Evolutionary conservation across 352 stramenopile species (phyloP).

Genomic region (Phytopythium mirpurense): DNA sequence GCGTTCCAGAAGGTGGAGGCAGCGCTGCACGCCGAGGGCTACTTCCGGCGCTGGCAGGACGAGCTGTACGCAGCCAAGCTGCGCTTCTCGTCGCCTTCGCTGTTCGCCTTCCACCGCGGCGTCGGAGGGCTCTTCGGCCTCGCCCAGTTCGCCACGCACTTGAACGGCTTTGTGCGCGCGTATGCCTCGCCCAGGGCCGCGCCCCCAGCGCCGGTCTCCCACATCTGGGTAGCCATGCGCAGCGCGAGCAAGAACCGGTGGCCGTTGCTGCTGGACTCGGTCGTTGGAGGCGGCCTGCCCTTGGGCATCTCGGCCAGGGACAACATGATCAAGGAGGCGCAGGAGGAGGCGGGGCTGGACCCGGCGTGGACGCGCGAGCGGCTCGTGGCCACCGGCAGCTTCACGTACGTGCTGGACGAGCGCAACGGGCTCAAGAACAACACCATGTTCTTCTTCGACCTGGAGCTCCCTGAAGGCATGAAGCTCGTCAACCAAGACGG

Average conservation of each 20-base stretch:
- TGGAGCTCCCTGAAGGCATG: constrained; percentile 38
- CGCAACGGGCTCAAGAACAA: constrained; percentile 54
- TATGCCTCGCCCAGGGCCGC: no score
- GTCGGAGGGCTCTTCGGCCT: constrained; percentile 59
- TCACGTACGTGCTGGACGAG: constrained; percentile 54
- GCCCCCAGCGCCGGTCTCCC: constrained; percentile 11
- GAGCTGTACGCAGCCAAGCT: constrained; percentile 58
- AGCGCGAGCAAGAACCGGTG: constrained; percentile 44
- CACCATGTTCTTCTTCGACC: constrained; percentile 67
- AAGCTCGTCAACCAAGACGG: constrained; percentile 41
- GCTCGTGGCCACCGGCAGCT: constrained; percentile 38
- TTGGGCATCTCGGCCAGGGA: constrained; percentile 36
- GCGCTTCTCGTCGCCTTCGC: constrained; percentile 30
- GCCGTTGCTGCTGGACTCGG: constrained; percentile 48
- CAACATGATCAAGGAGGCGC: constrained; percentile 72
- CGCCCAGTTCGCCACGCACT: constrained; percentile 58
- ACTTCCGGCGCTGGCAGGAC: constrained; percentile 51
- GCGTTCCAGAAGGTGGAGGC: constrained; percentile 41
- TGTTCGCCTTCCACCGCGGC: constrained; percentile 66
- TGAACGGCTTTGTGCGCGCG: constrained; percentile 60
- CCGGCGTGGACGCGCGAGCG: constrained; percentile 25
- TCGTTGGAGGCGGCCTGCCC: constrained; percentile 58
- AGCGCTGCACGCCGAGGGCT: constrained; percentile 33
- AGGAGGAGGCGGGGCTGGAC: constrained; percentile 53
- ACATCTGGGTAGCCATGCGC: constrained; percentile 60